Base-by-base conservation (phyloP, 2,329 filamentous ascomycete genomes). In the Nemania serpens region DNA sequence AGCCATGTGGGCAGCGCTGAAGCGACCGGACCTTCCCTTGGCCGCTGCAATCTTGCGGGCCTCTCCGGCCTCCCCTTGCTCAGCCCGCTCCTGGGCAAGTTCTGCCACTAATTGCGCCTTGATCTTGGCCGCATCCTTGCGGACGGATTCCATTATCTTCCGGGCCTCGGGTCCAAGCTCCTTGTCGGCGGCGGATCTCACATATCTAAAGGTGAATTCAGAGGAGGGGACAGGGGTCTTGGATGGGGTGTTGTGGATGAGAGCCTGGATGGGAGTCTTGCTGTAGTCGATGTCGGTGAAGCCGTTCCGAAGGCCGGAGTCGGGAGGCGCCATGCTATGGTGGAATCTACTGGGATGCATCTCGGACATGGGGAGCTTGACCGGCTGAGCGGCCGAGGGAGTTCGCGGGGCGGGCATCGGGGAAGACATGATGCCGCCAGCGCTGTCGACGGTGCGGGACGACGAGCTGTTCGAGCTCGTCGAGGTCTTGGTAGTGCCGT, bases 291-390 rank as follows among this genome's bases (percentile, higher is more conserved):
- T 88, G 66, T 91, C 89, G 61, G 86, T 85, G 75, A 97, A 97
- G 15, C 93, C 93, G 20, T 96, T 82, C 70, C 90, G 86, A 45
- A 95, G 81, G 5, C 90, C 92, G 11, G 93, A 92, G 25, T 95
- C 93, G 1, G 89, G 85, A 46, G 91, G 81, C 55, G 90, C 91
- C 63, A 87, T 89, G 20, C 90, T 93, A 66, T 85, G 83, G 59
- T 95, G 91, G 58, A 87, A 85, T 73, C 90, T 91, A 78, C 90
- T 91, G 9, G 94, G 94, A 73, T 97, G 93, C 93, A 97, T 97
- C 74, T 97, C 93, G 61, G 88, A 86, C 65, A 83, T 83, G 49
- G 89, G 80, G 22, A 91, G 90, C 77, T 90, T 89, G 67, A 89
- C 79, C 5, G 87, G 83, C 3, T 87, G 86, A 13, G 82, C 84